Percentiles rank a stretch among this genome's conserved stretches.
phyloP scores from a whole-genome alignment of 257 asterid genomes.

The Solanum okadae region DNA sequence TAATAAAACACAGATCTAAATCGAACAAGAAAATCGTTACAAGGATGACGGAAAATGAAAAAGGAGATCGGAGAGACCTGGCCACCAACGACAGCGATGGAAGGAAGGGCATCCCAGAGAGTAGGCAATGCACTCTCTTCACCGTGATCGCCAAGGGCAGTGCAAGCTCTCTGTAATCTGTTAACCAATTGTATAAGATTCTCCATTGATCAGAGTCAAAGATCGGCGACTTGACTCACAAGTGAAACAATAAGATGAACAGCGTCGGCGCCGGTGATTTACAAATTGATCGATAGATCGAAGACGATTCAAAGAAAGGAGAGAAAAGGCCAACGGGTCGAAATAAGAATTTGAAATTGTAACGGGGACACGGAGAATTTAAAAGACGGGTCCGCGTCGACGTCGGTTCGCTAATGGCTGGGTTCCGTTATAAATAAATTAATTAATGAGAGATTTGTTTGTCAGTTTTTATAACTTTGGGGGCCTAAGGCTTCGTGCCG shows the following conservation, averaged over 20 bases:
- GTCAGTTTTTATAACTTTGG: background rate
- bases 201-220: slow-evolving; percentile 50
- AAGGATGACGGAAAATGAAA: background rate
- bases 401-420: slow-evolving; percentile 8
- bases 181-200: slow-evolving; percentile 76
- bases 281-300: background rate
- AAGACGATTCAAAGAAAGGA: background rate
- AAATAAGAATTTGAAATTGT: background rate
- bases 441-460: background rate
- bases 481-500: background rate
- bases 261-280: background rate
- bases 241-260: background rate
- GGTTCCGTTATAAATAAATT: background rate
- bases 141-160: slow-evolving; percentile 92
- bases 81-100: slow-evolving; percentile 96
- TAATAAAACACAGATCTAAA: background rate
- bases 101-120: slow-evolving; percentile 94
- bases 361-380: background rate
- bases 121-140: slow-evolving; percentile 87
- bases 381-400: slow-evolving; percentile 28
- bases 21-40: background rate
- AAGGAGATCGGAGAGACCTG: slow-evolving; percentile 41
- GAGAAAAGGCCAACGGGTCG: slow-evolving; percentile 4
- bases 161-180: slow-evolving; percentile 89
- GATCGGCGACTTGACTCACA: slow-evolving; percentile 23